Conservation (phyloP, 768 basidiomycete genomes). For the Leccinum fibrillosum region DNA sequence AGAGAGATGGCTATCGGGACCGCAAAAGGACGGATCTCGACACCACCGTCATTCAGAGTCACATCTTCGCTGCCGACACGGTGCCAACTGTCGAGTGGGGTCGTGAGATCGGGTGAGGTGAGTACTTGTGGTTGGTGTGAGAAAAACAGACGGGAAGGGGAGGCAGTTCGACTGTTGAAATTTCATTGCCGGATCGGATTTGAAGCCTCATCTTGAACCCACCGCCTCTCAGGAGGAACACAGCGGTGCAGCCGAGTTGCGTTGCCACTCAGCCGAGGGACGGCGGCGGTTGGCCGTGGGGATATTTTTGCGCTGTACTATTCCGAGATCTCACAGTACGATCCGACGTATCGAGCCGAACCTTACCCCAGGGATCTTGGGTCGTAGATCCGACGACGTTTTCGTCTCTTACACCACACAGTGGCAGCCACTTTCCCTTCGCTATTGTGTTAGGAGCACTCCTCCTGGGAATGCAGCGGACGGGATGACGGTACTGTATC, state of each 20-base stretch:
- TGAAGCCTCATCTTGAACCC: background rate
- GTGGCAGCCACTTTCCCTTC: background rate
- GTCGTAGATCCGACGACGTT: constrained; percentile 17
- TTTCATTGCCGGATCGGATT: background rate
- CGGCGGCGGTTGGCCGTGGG: constrained; percentile 9
- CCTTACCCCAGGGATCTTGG: constrained; percentile 11
- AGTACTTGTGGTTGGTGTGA: background rate
- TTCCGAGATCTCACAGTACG: constrained; percentile 18
- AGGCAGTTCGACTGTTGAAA: background rate
- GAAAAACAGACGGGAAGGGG: background rate
- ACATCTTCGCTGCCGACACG: background rate
- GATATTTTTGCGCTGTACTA: constrained; percentile 2
- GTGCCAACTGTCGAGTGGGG: background rate
- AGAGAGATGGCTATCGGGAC: background rate
- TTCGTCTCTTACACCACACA: background rate
- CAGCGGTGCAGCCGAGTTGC: constrained; percentile 11
- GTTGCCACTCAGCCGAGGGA: constrained; percentile 7
- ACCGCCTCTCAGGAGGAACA: constrained; percentile 4
- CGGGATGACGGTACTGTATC: background rate
- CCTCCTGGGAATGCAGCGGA: background rate
- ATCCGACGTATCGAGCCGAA: constrained; percentile 5
- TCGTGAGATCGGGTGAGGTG: background rate
- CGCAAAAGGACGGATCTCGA: background rate
- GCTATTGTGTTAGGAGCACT: background rate
- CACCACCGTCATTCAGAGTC: background rate